These are phyloP conservation scores for Aquanectria penicillioides DNA, from an alignment of 2,329 filamentous ascomycete genomes.

Conservation along the genomic window DNA sequence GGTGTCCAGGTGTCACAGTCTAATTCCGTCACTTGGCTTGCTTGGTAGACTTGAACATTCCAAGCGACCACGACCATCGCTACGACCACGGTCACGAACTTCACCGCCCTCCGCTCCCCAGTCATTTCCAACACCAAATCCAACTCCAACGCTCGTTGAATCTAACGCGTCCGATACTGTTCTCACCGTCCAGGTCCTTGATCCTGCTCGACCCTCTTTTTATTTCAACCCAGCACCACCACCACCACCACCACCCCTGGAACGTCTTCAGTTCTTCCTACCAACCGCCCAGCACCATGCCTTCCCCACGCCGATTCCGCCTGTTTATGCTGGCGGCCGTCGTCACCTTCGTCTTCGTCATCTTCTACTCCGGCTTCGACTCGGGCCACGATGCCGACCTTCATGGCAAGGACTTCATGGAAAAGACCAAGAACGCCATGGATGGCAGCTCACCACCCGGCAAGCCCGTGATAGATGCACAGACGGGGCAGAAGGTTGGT, in stretches of 20 bases:
- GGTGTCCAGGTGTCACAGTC: conserved; percentile 11
- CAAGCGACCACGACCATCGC: conserved; percentile 12
- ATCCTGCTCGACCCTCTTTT: background rate
- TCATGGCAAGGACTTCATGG: conserved; percentile 65
- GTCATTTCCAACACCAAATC: background rate
- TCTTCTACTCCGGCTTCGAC: conserved; percentile 75
- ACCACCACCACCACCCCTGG: conserved; percentile 39
- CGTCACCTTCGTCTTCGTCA: conserved; percentile 70
- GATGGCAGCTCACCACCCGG: conserved; percentile 48
- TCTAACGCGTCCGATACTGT: background rate
- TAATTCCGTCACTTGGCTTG: background rate
- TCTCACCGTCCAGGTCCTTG: background rate
- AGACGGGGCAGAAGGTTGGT: conserved; percentile 50
- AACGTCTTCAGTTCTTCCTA: conserved; percentile 25
- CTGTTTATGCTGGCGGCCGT: conserved; percentile 72
- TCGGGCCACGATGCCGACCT: conserved; percentile 58
- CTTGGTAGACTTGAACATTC: background rate
- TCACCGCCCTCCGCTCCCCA: background rate
- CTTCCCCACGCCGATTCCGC: conserved; percentile 75
- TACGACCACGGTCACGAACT: background rate
- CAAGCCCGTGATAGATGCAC: conserved; percentile 54
- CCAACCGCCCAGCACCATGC: conserved; percentile 60
- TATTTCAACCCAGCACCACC: background rate
- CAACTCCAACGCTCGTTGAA: conserved; percentile 11
- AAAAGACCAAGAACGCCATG: conserved; percentile 67